These are phyloP conservation scores for Craterostigma plantagineum DNA, from an alignment of 257 asterid genomes.

Conservation along the genomic window DNA sequence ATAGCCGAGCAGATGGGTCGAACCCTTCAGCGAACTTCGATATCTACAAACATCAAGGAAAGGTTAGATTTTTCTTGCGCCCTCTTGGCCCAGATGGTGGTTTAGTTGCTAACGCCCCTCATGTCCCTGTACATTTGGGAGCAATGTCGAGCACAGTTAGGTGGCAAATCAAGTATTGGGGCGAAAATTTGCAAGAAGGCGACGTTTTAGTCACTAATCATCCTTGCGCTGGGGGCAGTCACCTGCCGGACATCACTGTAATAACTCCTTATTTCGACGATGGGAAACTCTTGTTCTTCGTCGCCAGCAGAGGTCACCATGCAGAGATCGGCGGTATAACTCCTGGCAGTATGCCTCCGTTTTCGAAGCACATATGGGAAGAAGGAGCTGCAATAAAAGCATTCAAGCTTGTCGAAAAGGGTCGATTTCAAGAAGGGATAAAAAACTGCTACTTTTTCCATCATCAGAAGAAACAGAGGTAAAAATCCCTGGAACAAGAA, in stretches of 20 bases:
- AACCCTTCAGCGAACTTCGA: constrained; percentile 85
- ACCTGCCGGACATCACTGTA: constrained; percentile 88
- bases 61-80: constrained; percentile 96
- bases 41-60: constrained; percentile 88
- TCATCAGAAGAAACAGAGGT: constrained; percentile 29
- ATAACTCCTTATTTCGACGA: constrained; percentile 72
- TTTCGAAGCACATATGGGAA: constrained; percentile 86
- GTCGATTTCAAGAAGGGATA: constrained; percentile 74
- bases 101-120: constrained; percentile 95
- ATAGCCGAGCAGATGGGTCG: constrained; percentile 99
- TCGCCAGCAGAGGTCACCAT: constrained; percentile 96
- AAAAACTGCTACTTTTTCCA: constrained; percentile 52
- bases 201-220: constrained; percentile 91
- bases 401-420: constrained; percentile 85
- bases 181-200: constrained; percentile 57
- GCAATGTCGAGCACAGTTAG: constrained; percentile 97
- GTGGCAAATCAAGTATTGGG: constrained; percentile 89
- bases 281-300: constrained; percentile 63
- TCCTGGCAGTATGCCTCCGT: constrained; percentile 99
- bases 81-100: constrained; percentile 94
- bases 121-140: constrained; percentile 95
- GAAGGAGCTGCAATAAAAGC: constrained; percentile 98
- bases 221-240: constrained; percentile 97
- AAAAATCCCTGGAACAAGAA: constrained; percentile 78
- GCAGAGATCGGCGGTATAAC: constrained; percentile 98